Evolutionary conservation across 805 yeast species (phyloP), one percentile per base, ranked within the genome.

Genomic region (Wickerhamiella qilinensis): DNA sequence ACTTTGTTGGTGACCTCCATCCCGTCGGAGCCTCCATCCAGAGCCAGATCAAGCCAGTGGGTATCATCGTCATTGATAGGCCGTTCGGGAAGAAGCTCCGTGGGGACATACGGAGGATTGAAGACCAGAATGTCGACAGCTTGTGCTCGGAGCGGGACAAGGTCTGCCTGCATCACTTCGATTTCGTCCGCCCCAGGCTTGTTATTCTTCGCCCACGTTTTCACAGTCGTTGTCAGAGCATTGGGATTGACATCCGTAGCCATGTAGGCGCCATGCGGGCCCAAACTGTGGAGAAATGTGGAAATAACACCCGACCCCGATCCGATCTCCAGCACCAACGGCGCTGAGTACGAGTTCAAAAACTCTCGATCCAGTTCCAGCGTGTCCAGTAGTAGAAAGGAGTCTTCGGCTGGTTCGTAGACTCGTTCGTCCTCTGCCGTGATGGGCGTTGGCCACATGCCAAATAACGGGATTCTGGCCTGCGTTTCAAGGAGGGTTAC

Each of bases 91-190:
- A 83, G 79, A 0, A 38, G 33, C 42, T 75, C 85, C 1, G 88
- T 82, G 0, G 98, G 98, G 1, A 91, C 98, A 53, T 91, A 91
- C 0, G 98, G 98, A 0, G 98, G 98, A 52, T 91, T 91, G 59
- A 91, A 91, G 1, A 91, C 64, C 18, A 91, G 60, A 1, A 88
- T 41, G 50, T 91, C 97, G 1, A 85, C 66, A 3, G 59, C 37
- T 2, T 64, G 47, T 0, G 52, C 51, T 11, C 68, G 24, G 15
- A 45, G 12, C 9, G 38, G 54, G 8, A 84, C 44, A 2, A 72
- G 64, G 8, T 66, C 48, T 0, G 79, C 68, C 22, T 85, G 57
- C 49, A 71, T 70, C 53, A 75, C 67, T 42, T 79, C 81, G 1
- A 77, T 39, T 0, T 64, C 46, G 29, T 74, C 81, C 15, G 73